phyloP scores from a whole-genome alignment of 2,329 filamentous ascomycete species.

The Nemania serpens region DNA sequence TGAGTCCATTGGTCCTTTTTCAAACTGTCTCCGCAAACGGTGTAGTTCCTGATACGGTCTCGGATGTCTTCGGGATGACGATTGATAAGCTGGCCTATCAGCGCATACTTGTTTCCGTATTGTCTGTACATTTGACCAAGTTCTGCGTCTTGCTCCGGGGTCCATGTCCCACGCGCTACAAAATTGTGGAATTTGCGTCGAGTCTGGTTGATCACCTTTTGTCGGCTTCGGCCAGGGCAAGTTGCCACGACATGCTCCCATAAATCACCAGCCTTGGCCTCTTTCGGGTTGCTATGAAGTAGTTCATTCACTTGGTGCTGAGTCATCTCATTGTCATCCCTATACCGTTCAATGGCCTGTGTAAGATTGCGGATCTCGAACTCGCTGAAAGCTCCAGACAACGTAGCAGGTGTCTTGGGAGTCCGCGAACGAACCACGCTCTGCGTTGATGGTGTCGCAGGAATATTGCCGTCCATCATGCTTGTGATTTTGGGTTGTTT shows the following conservation, averaged over 20 bases:
- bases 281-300: conserved; percentile 41
- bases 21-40: conserved; percentile 60
- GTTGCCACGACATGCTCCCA: conserved; percentile 55
- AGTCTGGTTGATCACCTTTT: conserved; percentile 60
- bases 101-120: conserved; percentile 63
- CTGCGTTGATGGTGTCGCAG: conserved; percentile 12
- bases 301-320: conserved; percentile 55
- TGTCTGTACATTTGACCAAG: conserved; percentile 52
- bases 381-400: conserved; percentile 49
- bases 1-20: conserved; percentile 62
- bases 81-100: conserved; percentile 65
- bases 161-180: conserved; percentile 63
- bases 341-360: conserved; percentile 50
- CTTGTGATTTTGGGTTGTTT: conserved; percentile 32
- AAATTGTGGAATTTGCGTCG: conserved; percentile 70
- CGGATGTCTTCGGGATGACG: conserved; percentile 69
- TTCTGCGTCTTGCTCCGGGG: conserved; percentile 60
- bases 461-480: conserved; percentile 7
- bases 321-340: conserved; percentile 48
- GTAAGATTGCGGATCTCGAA: conserved; percentile 50
- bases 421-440: conserved; percentile 6
- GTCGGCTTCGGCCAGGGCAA: conserved; percentile 55
- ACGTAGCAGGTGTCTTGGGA: conserved; percentile 18
- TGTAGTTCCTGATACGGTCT: conserved; percentile 72
- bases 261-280: conserved; percentile 46